Base-by-base conservation (phyloP, 441 rosid genomes). In the Brassica balearica region DNA sequence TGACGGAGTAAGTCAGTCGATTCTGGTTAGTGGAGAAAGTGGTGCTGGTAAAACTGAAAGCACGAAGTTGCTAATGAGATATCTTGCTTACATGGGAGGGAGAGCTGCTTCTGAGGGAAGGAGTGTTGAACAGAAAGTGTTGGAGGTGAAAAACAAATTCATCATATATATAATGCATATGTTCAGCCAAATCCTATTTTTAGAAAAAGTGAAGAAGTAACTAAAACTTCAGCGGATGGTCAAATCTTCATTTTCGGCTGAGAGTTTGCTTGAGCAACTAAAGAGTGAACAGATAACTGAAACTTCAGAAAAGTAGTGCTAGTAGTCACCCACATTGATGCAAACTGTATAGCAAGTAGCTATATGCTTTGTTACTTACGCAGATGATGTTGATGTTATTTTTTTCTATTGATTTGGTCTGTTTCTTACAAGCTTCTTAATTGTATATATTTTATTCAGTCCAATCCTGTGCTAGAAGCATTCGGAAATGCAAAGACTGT, bases 41-140 rank as follows among this genome's bases (percentile, higher is more conserved):
- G 99, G 99, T 8, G 99, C 99, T 4, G 98, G 99, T 86, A 96
- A 96, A 87, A 94, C 99, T 0, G 98, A 96, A 86, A 96, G 97
- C 84, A 96, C 99, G 14, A 96, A 96, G 82, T 86, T 86, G 87
- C 96, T 96, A 10, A 94, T 96, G 98, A 92, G 90, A 12, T 94
- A 96, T 82, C 99, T 96, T 85, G 99, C 99, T 66, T 96, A 90
- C 81, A 94, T 96, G 99, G 99, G 99, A 75, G 99, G 99, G 17
- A 86, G 97, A 88, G 97, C 97, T 87, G 99, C 84, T 75, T 73
- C 90, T 34, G 99, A 96, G 81, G 99, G 97, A 75, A 90, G 99
- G 76, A 88, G 91, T 84, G 98, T 96, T 64, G 99, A 96, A 82
- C 98, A 96, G 89, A 88, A 96, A 90, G 99, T 96, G 64, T 85